A percentile compares a stretch with the other conserved stretches of the same genome.
Conservation (phyloP, 495 filamentous ascomycete species). For the Xylaria curta region DNA sequence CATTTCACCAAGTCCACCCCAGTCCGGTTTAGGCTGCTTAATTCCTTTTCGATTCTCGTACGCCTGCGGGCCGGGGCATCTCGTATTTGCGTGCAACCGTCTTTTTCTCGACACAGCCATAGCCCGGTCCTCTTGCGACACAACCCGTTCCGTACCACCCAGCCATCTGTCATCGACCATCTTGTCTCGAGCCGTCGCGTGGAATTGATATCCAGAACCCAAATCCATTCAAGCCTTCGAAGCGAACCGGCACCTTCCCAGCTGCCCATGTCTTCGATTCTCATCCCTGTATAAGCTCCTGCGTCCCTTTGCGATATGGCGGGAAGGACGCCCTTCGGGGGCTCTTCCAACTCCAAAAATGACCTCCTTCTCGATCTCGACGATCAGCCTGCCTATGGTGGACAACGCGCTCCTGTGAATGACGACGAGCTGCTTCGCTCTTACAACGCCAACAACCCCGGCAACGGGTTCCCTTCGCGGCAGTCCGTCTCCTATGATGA, state of each 20-base stretch:
- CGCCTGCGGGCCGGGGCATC: slow-evolving; percentile 32
- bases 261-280: slow-evolving; percentile 40
- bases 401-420: slow-evolving; percentile 72
- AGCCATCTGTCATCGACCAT: not conserved
- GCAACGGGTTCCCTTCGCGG: slow-evolving; percentile 67
- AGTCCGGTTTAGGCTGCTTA: slow-evolving; percentile 29
- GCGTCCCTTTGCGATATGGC: slow-evolving; percentile 62
- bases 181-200: slow-evolving; percentile 20
- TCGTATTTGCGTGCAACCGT: slow-evolving; percentile 36
- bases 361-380: slow-evolving; percentile 81
- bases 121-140: slow-evolving; percentile 27
- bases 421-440: slow-evolving; percentile 77
- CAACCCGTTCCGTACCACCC: slow-evolving; percentile 15
- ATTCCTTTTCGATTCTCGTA: slow-evolving; percentile 31
- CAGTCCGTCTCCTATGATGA: slow-evolving; percentile 94
- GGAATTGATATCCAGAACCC: slow-evolving; percentile 23
- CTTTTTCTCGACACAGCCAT: slow-evolving; percentile 29
- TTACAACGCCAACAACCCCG: slow-evolving; percentile 52
- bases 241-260: slow-evolving; percentile 19
- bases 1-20: slow-evolving; percentile 9
- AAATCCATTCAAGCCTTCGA: slow-evolving; percentile 15
- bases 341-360: slow-evolving; percentile 63
- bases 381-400: slow-evolving; percentile 73
- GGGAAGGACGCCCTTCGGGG: slow-evolving; percentile 66
- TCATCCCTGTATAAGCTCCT: slow-evolving; percentile 40